Evolutionary conservation across 257 asterid genomes (phyloP).

Genomic region (Solanum habrochaites): DNA sequence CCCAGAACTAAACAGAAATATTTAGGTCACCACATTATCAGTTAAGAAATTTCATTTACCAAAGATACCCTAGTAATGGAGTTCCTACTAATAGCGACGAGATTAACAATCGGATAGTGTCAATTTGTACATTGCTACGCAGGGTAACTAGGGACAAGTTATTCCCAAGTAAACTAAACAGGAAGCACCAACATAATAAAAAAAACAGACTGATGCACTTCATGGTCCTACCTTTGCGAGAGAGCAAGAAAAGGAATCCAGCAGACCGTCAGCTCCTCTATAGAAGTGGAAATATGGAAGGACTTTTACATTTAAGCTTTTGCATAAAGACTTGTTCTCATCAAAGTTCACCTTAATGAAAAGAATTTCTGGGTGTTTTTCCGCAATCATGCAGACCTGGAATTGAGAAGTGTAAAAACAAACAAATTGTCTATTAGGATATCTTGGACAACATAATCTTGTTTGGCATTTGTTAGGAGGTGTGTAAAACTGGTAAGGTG

Average conservation of each 20-base stretch:
- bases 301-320: slow-evolving; percentile 58
- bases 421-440: not conserved
- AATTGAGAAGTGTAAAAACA: not conserved
- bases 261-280: slow-evolving; percentile 51
- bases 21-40: not conserved
- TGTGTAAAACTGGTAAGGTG: not conserved
- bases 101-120: not conserved
- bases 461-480: not conserved
- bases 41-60: not conserved
- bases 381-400: slow-evolving; percentile 57
- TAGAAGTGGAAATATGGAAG: slow-evolving; percentile 79
- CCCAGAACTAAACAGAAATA: not conserved
- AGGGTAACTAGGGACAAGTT: not conserved
- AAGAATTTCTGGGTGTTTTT: slow-evolving; percentile 47
- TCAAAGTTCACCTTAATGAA: slow-evolving; percentile 72
- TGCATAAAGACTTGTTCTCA: slow-evolving; percentile 65
- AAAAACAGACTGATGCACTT: not conserved
- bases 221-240: slow-evolving; percentile 52
- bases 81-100: not conserved
- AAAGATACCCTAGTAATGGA: not conserved
- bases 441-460: not conserved
- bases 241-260: slow-evolving; percentile 74
- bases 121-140: not conserved
- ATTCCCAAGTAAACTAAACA: not conserved
- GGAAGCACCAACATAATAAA: not conserved